Evolutionary conservation across 768 basidiomycete species (phyloP).

Genomic region (Pholiota microspora): DNA sequence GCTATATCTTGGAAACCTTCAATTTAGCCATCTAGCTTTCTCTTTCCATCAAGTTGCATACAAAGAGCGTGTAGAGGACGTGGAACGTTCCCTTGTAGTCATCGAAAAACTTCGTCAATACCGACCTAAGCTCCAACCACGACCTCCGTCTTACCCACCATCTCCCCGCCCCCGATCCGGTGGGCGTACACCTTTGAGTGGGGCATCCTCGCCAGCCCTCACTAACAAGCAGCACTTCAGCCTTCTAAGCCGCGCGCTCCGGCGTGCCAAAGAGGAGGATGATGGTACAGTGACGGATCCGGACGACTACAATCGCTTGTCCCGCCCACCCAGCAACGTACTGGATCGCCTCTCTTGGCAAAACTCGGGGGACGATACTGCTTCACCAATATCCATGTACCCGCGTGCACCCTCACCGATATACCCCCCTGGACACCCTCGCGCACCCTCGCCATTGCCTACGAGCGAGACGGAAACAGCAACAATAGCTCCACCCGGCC

Average conservation of each 20-base stretch:
- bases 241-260: conserved; percentile 29
- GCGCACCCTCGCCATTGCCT: neutral
- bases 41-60: conserved; percentile 78
- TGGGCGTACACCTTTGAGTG: conserved; percentile 44
- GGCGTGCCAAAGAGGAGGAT: conserved; percentile 9
- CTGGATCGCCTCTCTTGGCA: conserved; percentile 6
- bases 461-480: neutral
- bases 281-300: neutral
- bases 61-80: conserved; percentile 63
- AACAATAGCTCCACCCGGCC: neutral
- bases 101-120: conserved; percentile 70
- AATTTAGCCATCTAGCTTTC: conserved; percentile 55
- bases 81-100: conserved; percentile 50
- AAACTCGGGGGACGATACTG: neutral
- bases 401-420: too few relatives aligned
- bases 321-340: neutral
- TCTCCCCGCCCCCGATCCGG: conserved; percentile 29
- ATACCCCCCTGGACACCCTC: neutral
- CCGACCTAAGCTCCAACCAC: conserved; percentile 42
- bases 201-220: conserved; percentile 26
- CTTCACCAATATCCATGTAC: too few relatives aligned
- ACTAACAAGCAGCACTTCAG: conserved; percentile 47
- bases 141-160: conserved; percentile 2
- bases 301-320: neutral
- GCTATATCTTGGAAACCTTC: neutral